Percentiles rank a stretch among this genome's conserved stretches.
These are phyloP conservation scores for Xylaria acuta DNA, from an alignment of 495 filamentous ascomycete species.

Conservation along the genomic window DNA sequence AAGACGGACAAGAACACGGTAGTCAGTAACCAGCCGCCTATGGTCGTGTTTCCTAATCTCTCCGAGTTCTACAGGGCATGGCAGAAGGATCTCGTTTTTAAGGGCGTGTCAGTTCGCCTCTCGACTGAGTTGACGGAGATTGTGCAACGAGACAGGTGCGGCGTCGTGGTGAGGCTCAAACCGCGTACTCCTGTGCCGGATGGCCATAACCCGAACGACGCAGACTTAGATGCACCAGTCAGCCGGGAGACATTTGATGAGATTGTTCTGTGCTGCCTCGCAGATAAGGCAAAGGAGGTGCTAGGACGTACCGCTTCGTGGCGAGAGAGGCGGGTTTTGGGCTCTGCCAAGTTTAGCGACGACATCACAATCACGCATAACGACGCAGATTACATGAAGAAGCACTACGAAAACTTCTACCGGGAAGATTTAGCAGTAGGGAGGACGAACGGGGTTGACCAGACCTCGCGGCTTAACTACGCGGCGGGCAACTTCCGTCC, in stretches of 20 bases:
- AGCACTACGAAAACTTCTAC: slow-evolving; percentile 77
- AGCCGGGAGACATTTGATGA: slow-evolving; percentile 67
- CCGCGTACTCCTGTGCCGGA: slow-evolving; percentile 37
- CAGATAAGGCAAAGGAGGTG: slow-evolving; percentile 74
- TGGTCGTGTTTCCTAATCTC: slow-evolving; percentile 83
- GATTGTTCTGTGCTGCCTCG: slow-evolving; percentile 75
- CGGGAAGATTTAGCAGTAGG: slow-evolving; percentile 45
- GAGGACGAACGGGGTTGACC: slow-evolving; percentile 36
- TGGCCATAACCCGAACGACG: slow-evolving; percentile 46
- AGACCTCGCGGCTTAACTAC: slow-evolving; percentile 39
- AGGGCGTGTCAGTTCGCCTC: slow-evolving; percentile 70
- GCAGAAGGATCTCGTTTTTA: slow-evolving; percentile 63
- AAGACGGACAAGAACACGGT: slow-evolving; percentile 64
- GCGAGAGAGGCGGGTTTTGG: slow-evolving; percentile 71
- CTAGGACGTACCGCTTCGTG: slow-evolving; percentile 67
- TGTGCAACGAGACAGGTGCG: slow-evolving; percentile 60
- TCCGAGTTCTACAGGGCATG: slow-evolving; percentile 74
- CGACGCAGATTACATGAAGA: slow-evolving; percentile 75
- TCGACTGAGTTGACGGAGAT: slow-evolving; percentile 66
- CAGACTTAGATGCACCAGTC: slow-evolving; percentile 40
- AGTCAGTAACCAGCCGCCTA: slow-evolving; percentile 73
- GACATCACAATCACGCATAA: slow-evolving; percentile 86
- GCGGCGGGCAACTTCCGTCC: slow-evolving; percentile 64
- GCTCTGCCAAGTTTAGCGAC: slow-evolving; percentile 78
- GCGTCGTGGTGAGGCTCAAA: slow-evolving; percentile 58